A percentile compares a stretch with the other conserved stretches of the same genome.
phyloP scores from a whole-genome alignment of 306 rosid species.

The Fragaria nilgerrensis region DNA sequence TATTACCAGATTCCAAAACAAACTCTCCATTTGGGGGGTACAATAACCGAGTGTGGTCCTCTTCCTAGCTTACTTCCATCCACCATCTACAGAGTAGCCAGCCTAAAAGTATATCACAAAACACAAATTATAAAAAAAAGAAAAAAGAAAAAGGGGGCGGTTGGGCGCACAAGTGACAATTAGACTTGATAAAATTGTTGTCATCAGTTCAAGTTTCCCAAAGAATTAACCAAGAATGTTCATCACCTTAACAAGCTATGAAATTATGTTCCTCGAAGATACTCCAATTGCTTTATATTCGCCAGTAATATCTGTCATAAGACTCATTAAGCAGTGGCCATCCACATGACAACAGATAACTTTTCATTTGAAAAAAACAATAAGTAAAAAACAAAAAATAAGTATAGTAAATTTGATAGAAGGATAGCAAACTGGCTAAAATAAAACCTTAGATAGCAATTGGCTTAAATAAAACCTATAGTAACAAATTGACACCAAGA shows the following conservation, averaged over 20 bases:
- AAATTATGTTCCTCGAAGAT: constrained; percentile 52
- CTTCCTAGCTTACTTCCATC: too few relatives aligned
- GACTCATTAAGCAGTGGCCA: background rate
- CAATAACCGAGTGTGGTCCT: constrained; percentile 61
- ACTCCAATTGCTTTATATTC: constrained; percentile 73
- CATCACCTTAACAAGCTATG: constrained; percentile 15
- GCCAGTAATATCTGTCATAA: constrained; percentile 60
- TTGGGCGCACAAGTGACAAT: too few relatives aligned
- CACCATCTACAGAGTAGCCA: constrained; percentile 62
- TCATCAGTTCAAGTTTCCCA: background rate
- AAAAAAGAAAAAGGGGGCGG: too few relatives aligned
- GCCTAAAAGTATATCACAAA: constrained; percentile 17
- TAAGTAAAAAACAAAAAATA: background rate
- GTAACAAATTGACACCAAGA: too few relatives aligned
- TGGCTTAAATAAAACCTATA: too few relatives aligned
- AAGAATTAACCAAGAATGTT: background rate
- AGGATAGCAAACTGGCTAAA: too few relatives aligned
- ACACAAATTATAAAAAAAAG: background rate
- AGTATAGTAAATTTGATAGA: too few relatives aligned
- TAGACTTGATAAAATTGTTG: background rate
- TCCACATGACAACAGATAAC: background rate
- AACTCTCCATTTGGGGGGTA: constrained; percentile 65
- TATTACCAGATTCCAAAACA: constrained; percentile 72
- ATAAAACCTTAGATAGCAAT: too few relatives aligned
- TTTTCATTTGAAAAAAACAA: background rate